phyloP scores from a whole-genome alignment of 2,329 filamentous ascomycete species.

The Exserohilum rostratum region DNA sequence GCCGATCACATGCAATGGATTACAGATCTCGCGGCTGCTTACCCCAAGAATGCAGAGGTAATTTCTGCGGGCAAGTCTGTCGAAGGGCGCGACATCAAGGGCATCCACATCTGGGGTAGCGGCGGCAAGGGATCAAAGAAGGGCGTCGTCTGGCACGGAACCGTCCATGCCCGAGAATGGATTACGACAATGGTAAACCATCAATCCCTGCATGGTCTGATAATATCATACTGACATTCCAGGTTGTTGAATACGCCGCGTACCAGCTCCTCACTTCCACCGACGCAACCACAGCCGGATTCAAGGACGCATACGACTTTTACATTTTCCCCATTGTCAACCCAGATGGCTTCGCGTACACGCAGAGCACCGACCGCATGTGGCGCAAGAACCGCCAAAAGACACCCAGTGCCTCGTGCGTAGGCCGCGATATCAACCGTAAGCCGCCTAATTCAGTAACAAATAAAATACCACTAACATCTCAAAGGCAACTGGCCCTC shows the following conservation, averaged over 20 bases:
- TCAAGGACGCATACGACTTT: slow-evolving; percentile 69
- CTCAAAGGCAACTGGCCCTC: slow-evolving; percentile 44
- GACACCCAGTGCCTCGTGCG: slow-evolving; percentile 36
- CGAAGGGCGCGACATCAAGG: slow-evolving; percentile 46
- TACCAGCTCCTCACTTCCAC: slow-evolving; percentile 45
- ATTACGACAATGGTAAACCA: slow-evolving; percentile 41
- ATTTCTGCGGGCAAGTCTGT: slow-evolving; percentile 44
- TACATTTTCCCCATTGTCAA: slow-evolving; percentile 59
- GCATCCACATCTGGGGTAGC: slow-evolving; percentile 49
- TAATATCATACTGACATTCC: slow-evolving; percentile 6
- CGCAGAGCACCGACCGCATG: slow-evolving; percentile 46
- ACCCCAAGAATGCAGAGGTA: slow-evolving; percentile 44
- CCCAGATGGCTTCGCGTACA: slow-evolving; percentile 49
- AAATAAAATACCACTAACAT: neutral
- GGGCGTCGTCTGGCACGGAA: slow-evolving; percentile 47
- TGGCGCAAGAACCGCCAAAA: slow-evolving; percentile 50
- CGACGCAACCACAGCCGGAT: slow-evolving; percentile 39
- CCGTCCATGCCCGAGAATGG: slow-evolving; percentile 49
- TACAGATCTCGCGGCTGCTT: slow-evolving; percentile 42
- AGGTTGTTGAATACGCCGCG: slow-evolving; percentile 45
- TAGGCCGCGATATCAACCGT: slow-evolving; percentile 49
- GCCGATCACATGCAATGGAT: slow-evolving; percentile 46
- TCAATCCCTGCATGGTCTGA: neutral
- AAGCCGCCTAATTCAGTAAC: neutral
- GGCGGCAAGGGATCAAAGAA: slow-evolving; percentile 47